Base-by-base conservation (phyloP, 495 filamentous ascomycete genomes). In the Penicillium parvum region DNA sequence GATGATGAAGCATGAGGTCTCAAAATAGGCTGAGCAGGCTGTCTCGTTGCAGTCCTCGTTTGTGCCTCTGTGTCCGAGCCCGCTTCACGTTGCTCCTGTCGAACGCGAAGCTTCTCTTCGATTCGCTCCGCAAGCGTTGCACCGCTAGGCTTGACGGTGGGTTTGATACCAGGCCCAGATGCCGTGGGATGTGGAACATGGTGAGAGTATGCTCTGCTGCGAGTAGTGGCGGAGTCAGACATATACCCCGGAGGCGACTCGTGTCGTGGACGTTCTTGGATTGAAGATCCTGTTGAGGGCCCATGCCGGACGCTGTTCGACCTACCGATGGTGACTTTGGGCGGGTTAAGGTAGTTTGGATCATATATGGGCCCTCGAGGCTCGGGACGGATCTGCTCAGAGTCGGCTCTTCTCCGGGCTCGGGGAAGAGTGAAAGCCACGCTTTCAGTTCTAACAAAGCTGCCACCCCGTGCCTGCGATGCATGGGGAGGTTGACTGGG, bases 41-140 rank as follows among this genome's bases (percentile, higher is more conserved):
- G 52, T 3, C 32, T 18, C 18, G 21, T 23, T 17, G 33, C n/a
- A 11, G 40, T 19, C 0, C 2, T 41, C 10, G 36, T 17, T 8
- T 26, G 45, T 16, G 36, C 30, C 16, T 61, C 57, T 7, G 51
- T 39, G 18, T 64, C 55, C 3, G 54, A 49, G 10, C 32, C 50
- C 7, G 46, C 37, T 5, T 60, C 61, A 26, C 57, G 58, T 20
- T 40, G 51, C 26, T 61, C 57, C 17, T 59, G 57, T 38, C 58
- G 58, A 17, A 49, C 47, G 21, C 52, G 49, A 8, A 68, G 49
- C 36, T 68, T 68, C 39, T 71, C 65, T 25, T 70, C 66, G 7
- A 70, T 34, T 23, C 61, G 52, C 22, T 67, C 61, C 1, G 66
- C 64, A 16, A 70, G 49, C 6, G 61, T 64, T 4, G 48, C 54